Evolutionary conservation across 495 filamentous ascomycete species (phyloP), one percentile per base, ranked within the genome.

Genomic region (Aspergillus kassunensis): DNA sequence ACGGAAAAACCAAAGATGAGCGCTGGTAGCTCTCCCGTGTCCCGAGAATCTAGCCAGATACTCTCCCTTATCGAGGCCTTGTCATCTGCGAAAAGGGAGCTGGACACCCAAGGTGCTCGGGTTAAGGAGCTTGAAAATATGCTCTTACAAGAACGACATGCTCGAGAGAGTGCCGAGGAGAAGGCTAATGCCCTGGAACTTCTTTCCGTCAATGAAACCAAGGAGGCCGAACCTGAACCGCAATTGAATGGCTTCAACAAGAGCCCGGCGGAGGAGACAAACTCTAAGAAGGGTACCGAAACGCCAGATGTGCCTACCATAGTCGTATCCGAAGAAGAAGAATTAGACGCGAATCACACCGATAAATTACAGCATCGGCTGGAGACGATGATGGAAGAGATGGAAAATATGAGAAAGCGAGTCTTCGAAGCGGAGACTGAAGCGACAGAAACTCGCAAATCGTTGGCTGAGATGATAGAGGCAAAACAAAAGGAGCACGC

Each of bases 391-490:
- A 77, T 89, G 57, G 69, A 76, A 23, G 88, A 96, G 62, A 92
- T 97, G 81, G 82, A 84, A 49, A 84, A 87, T 44, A 80, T 96
- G 71, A 89, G 84, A 64, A 75, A 82, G 50, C 83, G 92, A 65
- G 84, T 96, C 60, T 85, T 92, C 42, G 81, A 72, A 41, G 91
- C 91, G 3, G 90, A 96, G 62, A 73, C 77, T 16, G 90, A 96
- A 55, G 77, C 80, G 21, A 76, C 79, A 50, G 71, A 77, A 31
- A 78, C 82, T 42, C 82, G 84, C 44, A 84, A 85, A 62, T 88
- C 85, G 1, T 70, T 98, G 19, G 84, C 86, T 0, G 90, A 96
- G 63, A 92, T 97, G 90, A 85, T 97, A 13, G 81, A 88, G 58
- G 86, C 85, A 24, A 83, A 95, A 37, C 81, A 89, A 40, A 75